Evolutionary conservation across 805 yeast genomes (phyloP).

Genomic region (Pichia membranifaciens): DNA sequence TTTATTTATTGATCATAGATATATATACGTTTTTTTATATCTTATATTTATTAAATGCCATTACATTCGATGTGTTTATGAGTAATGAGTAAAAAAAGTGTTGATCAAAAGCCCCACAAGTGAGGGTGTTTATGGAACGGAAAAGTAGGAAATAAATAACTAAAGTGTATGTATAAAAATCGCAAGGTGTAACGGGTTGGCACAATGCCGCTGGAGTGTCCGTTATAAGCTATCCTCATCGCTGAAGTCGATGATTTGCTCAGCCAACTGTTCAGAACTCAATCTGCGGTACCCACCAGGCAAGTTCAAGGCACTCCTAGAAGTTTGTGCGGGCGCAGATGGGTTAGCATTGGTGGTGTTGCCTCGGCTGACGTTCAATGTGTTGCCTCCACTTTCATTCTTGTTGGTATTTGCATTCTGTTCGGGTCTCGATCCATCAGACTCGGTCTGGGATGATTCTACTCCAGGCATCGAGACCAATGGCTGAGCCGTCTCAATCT

Average conservation of each 20-base stretch:
- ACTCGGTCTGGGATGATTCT: not conserved
- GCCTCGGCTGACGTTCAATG: not conserved
- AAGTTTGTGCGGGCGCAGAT: not conserved
- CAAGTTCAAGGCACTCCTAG: not conserved
- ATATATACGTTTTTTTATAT: constrained; percentile 5
- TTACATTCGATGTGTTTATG: constrained; percentile 12
- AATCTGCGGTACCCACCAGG: constrained; percentile 9
- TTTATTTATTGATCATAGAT: constrained; percentile 10
- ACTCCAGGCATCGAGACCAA: not conserved
- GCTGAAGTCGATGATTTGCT: constrained; percentile 23
- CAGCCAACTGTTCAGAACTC: constrained; percentile 20
- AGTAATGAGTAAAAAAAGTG: too few species aligned
- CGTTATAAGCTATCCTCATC: constrained; percentile 15
- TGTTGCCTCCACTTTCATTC: not conserved
- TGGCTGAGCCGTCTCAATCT: constrained; percentile 1
- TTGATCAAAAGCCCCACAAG: too few species aligned
- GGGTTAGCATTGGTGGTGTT: too few species aligned
- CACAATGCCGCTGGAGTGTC: too few species aligned
- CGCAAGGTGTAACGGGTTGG: too few species aligned
- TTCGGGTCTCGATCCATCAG: not conserved
- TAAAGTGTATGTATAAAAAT: not conserved
- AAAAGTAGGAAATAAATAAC: not conserved
- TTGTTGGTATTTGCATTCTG: too few species aligned
- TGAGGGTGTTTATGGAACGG: not conserved
- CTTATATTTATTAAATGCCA: constrained; percentile 11